Conservation (phyloP, 805 yeast species). For the Teunomyces gatunensis region DNA sequence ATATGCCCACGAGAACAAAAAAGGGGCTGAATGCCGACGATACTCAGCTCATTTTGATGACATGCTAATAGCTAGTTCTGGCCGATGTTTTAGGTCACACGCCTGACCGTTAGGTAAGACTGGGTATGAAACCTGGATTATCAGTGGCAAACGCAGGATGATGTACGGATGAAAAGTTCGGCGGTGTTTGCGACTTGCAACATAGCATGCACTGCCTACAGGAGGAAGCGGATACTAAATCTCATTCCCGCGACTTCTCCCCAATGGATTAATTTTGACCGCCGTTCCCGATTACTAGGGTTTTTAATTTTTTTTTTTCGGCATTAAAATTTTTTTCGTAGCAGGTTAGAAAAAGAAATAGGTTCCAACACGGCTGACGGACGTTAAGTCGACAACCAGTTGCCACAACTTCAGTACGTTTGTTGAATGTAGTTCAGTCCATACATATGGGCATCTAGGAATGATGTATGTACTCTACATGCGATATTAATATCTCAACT, state of each 20-base stretch:
- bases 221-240: background rate
- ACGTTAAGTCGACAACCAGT: background rate
- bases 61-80: background rate
- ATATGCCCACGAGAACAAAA: background rate
- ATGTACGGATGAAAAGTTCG: background rate
- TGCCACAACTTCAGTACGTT: background rate
- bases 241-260: background rate
- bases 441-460: background rate
- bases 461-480: background rate
- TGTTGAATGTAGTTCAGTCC: background rate
- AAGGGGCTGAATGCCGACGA: background rate
- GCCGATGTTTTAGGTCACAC: background rate
- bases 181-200: background rate
- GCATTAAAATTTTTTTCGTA: background rate
- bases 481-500: background rate
- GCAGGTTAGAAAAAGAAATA: background rate
- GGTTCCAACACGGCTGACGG: background rate
- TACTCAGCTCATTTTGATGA: background rate
- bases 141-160: background rate
- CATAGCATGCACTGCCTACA: background rate
- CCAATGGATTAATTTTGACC: background rate
- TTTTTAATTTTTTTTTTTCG: background rate
- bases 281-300: constrained; percentile 4
- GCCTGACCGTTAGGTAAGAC: background rate
- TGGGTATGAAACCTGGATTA: background rate